These are phyloP conservation scores for Talaromyces trachyspermus DNA, from an alignment of 495 filamentous ascomycete species.

Conservation along the genomic window DNA sequence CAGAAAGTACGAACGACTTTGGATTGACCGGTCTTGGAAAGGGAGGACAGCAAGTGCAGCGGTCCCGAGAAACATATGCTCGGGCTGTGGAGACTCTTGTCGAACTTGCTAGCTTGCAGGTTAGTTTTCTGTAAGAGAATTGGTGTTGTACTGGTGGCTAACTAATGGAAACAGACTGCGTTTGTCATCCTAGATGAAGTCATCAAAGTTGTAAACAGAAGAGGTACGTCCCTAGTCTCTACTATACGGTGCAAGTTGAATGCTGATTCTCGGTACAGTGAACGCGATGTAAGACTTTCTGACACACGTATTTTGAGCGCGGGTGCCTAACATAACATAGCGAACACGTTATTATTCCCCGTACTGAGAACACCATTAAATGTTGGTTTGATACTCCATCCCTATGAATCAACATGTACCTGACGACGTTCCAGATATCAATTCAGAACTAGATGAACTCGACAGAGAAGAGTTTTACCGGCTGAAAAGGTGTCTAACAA, in stretches of 20 bases:
- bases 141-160: neutral
- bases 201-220: constrained; percentile 97
- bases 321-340: constrained; percentile 18
- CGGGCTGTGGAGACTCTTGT: constrained; percentile 94
- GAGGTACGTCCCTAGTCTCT: constrained; percentile 49
- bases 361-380: constrained; percentile 98
- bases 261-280: constrained; percentile 45
- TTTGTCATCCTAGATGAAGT: constrained; percentile 98
- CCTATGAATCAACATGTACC: neutral
- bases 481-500: constrained; percentile 97
- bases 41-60: constrained; percentile 93
- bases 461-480: constrained; percentile 98
- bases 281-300: constrained; percentile 75
- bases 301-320: neutral
- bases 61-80: constrained; percentile 94
- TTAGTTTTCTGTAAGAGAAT: constrained; percentile 18
- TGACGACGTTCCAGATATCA: constrained; percentile 65
- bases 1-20: constrained; percentile 91
- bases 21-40: constrained; percentile 93
- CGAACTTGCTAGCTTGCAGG: constrained; percentile 89
- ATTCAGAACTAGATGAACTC: constrained; percentile 94
- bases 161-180: constrained; percentile 55
- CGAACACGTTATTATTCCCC: constrained; percentile 96
- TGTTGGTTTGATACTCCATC: constrained; percentile 44
- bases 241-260: neutral